Percentiles rank a stretch among this genome's conserved stretches.
phyloP scores from a whole-genome alignment of 495 filamentous ascomycete genomes.

The Penicillium daleae region DNA sequence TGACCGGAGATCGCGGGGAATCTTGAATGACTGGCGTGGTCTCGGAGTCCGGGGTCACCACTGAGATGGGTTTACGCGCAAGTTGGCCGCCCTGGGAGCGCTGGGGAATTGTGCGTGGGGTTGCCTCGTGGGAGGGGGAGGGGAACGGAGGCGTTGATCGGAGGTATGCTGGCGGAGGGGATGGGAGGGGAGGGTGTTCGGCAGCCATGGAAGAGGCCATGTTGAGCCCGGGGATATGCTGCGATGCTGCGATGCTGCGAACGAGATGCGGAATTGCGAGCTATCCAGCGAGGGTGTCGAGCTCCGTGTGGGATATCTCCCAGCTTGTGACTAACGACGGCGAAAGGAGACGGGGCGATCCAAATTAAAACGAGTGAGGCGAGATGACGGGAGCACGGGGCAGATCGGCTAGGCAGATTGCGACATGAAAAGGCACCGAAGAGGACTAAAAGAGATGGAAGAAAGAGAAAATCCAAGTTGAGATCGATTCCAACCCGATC shows the following conservation, averaged over 20 bases:
- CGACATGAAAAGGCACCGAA: neutral
- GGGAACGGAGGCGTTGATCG: constrained; percentile 43
- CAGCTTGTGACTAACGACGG: neutral
- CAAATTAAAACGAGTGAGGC: constrained; percentile 6
- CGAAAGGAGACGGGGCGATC: constrained; percentile 4
- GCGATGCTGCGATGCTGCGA: neutral
- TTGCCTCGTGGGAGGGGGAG: constrained; percentile 29
- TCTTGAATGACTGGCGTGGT: constrained; percentile 34
- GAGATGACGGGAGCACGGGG: neutral
- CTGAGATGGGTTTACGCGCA: constrained; percentile 33
- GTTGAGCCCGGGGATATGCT: neutral
- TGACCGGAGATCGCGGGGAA: constrained; percentile 47
- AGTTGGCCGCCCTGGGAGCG: constrained; percentile 29
- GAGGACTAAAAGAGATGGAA: constrained; percentile 2
- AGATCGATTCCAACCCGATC: no score
- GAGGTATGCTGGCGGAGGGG: constrained; percentile 49
- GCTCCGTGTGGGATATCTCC: no score
- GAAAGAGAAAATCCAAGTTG: neutral
- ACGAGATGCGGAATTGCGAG: neutral
- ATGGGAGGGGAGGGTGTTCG: constrained; percentile 38
- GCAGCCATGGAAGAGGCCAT: constrained; percentile 40
- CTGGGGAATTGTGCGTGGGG: constrained; percentile 30
- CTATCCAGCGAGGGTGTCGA: neutral
- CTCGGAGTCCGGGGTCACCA: constrained; percentile 15
- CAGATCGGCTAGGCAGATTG: neutral